Percentiles rank a stretch among this genome's conserved stretches.
Evolutionary conservation across 805 yeast genomes (phyloP).

Genomic region (Blastobotrys robertii): DNA sequence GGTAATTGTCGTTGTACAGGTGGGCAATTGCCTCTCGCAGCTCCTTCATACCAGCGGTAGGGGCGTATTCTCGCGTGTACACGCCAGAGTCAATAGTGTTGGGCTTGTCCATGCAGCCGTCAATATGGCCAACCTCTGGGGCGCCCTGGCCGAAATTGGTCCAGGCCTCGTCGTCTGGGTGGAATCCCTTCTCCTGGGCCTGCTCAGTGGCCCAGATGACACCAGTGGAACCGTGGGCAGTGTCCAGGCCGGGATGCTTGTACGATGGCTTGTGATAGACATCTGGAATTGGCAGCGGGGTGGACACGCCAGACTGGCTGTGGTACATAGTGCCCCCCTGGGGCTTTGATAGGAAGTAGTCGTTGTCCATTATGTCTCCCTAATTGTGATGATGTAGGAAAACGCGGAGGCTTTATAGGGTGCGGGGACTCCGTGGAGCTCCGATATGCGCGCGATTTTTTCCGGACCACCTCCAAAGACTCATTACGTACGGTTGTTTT

Average conservation of each 20-base stretch:
- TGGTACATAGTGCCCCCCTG: slow-evolving; percentile 11
- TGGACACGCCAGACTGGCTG: slow-evolving; percentile 17
- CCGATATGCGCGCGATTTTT: too few species aligned
- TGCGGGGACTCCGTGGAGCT: too few species aligned
- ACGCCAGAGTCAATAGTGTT: slow-evolving; percentile 37
- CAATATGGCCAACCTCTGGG: slow-evolving; percentile 53
- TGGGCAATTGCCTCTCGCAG: slow-evolving; percentile 50
- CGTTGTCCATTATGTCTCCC: too few species aligned
- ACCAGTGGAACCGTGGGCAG: slow-evolving; percentile 50
- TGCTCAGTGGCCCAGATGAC: slow-evolving; percentile 58
- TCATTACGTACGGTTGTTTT: too few species aligned
- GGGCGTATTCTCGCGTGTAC: slow-evolving; percentile 46
- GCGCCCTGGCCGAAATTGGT: slow-evolving; percentile 58
- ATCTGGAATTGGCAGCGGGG: slow-evolving; percentile 23
- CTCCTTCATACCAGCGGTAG: slow-evolving; percentile 47
- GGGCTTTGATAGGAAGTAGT: too few species aligned
- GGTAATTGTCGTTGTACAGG: slow-evolving; percentile 44
- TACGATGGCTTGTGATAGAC: slow-evolving; percentile 19
- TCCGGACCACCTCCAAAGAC: too few species aligned
- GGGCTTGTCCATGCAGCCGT: slow-evolving; percentile 50
- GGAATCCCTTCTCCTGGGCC: slow-evolving; percentile 47
- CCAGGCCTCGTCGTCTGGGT: slow-evolving; percentile 35
- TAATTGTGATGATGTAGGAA: too few species aligned
- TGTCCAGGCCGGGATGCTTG: slow-evolving; percentile 49
- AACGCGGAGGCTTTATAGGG: too few species aligned